Conservation (phyloP, 768 basidiomycete species). For the Leccinellum luteum region DNA sequence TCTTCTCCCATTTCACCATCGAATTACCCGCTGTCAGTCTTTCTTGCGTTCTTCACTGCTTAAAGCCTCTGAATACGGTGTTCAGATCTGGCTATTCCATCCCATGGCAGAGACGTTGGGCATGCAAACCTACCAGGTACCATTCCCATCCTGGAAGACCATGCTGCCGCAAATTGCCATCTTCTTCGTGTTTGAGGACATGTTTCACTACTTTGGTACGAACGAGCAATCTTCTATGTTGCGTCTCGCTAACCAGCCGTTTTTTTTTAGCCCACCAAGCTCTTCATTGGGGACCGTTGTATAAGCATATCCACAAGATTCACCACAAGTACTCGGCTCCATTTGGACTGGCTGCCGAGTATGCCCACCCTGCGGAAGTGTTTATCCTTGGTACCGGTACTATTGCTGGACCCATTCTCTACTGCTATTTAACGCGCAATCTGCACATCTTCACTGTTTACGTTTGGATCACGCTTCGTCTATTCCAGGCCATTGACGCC, state of each 20-base stretch:
- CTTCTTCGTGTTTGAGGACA: constrained; percentile 96
- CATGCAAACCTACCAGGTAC: constrained; percentile 91
- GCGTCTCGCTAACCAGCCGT: neutral
- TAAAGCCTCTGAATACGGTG: neutral
- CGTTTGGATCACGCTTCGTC: constrained; percentile 87
- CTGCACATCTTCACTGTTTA: constrained; percentile 94
- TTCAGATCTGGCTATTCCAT: constrained; percentile 87
- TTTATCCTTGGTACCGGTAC: constrained; percentile 94
- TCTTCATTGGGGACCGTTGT: constrained; percentile 79
- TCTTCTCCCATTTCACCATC: constrained; percentile 93
- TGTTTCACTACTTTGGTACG: constrained; percentile 87
- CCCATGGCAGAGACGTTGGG: constrained; percentile 84
- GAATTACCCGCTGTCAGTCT: constrained; percentile 80
- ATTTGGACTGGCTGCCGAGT: constrained; percentile 96
- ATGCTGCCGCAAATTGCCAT: constrained; percentile 77
- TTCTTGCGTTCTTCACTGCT: no score
- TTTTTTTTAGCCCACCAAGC: constrained; percentile 71
- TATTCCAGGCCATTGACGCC: constrained; percentile 97
- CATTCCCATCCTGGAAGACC: constrained; percentile 71
- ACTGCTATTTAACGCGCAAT: constrained; percentile 65
- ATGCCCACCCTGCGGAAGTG: constrained; percentile 96
- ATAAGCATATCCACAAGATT: constrained; percentile 94
- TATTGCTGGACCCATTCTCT: constrained; percentile 82
- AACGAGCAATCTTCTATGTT: neutral
- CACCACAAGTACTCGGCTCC: constrained; percentile 98